Conservation (phyloP, 148 eudicot genomes). For the Linanthus parryae region DNA sequence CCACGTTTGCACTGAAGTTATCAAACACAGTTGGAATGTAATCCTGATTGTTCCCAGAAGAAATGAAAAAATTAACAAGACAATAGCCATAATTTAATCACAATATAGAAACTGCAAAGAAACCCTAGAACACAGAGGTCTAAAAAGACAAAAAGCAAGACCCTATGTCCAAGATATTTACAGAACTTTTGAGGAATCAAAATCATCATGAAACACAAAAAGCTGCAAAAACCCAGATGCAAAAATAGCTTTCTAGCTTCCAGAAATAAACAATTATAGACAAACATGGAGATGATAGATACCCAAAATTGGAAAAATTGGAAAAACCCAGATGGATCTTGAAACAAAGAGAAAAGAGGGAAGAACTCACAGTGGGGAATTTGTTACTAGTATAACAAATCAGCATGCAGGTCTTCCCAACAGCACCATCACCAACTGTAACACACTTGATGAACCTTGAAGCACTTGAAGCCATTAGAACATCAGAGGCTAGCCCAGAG, state of each 20-base stretch:
- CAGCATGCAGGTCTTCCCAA: constrained; percentile 82
- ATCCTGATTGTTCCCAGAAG: constrained; percentile 44
- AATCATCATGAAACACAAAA: constrained; percentile 7
- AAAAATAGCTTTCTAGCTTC: too few relatives aligned
- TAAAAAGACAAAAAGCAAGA: not conserved
- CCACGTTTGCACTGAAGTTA: constrained; percentile 99
- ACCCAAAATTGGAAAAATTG: not conserved
- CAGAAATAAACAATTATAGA: constrained; percentile 16
- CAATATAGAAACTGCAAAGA: not conserved
- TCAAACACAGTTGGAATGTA: constrained; percentile 97
- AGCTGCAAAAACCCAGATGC: constrained; percentile 23
- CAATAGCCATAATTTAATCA: not conserved
- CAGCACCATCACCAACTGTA: constrained; percentile 89
- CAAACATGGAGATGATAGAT: constrained; percentile 4
- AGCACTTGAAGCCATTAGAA: constrained; percentile 54
- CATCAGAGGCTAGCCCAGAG: not conserved
- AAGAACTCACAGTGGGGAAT: constrained; percentile 65
- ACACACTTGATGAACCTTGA: constrained; percentile 84
- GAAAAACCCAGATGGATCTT: constrained; percentile 2
- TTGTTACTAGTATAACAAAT: constrained; percentile 82
- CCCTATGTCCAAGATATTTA: not conserved
- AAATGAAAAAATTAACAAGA: constrained; percentile 1
- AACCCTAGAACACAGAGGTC: not conserved
- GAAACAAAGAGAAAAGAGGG: not conserved
- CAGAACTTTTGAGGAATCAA: constrained; percentile 2